These are phyloP conservation scores for Pyrrhoderma noxium DNA, from an alignment of 1,284 basidiomycete species.

Conservation along the genomic window DNA sequence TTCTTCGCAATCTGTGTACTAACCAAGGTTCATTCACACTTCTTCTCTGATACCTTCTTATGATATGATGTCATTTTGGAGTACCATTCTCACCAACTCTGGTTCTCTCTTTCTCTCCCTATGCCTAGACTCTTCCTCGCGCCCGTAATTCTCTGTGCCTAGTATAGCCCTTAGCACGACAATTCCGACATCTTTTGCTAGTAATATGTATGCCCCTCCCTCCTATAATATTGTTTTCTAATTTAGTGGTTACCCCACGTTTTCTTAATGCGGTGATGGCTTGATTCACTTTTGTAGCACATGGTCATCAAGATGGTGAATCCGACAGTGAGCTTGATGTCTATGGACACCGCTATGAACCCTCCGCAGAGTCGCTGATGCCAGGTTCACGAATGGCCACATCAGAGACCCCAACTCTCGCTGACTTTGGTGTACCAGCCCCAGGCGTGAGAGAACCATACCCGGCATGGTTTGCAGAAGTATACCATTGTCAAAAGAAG, in stretches of 20 bases:
- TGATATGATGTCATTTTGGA: too few relatives aligned
- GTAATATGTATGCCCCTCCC: background rate
- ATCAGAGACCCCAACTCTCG: slow-evolving; percentile 56
- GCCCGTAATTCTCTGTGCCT: too few relatives aligned
- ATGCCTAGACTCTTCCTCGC: too few relatives aligned
- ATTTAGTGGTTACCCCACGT: background rate
- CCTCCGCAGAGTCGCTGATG: slow-evolving; percentile 62
- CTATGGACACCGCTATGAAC: slow-evolving; percentile 58
- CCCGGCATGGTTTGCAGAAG: slow-evolving; percentile 88
- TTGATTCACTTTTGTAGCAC: slow-evolving; percentile 5
- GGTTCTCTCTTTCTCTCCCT: too few relatives aligned
- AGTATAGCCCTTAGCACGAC: too few relatives aligned
- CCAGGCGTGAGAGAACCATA: slow-evolving; percentile 67
- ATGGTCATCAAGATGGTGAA: slow-evolving; percentile 37
- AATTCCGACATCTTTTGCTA: background rate
- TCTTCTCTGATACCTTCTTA: too few relatives aligned
- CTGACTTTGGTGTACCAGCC: slow-evolving; percentile 39
- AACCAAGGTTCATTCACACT: too few relatives aligned
- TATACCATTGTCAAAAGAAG: slow-evolving; percentile 95
- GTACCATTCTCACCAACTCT: too few relatives aligned
- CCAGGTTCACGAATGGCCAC: slow-evolving; percentile 46
- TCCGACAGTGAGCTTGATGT: slow-evolving; percentile 72
- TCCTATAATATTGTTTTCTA: background rate
- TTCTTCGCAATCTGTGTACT: too few relatives aligned
- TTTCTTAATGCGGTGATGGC: slow-evolving; percentile 4